Evolutionary conservation across 2,329 filamentous ascomycete genomes (phyloP), one percentile per base, ranked within the genome.

Genomic region (Huntiella moniliformis): DNA sequence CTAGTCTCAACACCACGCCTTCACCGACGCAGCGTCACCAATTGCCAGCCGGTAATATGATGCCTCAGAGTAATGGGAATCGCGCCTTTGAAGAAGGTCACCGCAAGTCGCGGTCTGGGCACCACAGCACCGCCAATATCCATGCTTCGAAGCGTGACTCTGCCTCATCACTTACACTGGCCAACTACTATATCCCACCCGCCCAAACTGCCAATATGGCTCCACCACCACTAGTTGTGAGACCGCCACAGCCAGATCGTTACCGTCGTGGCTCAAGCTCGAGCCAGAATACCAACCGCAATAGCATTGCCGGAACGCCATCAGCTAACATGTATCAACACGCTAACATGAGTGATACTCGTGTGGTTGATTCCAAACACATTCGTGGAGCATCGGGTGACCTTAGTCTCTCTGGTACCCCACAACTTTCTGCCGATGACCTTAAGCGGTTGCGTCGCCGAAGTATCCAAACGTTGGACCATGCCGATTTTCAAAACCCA

Each of bases 401-500:
- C n/a, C 18, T 35, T 5, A 11, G 33, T 35, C 10, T 38, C 34
- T 28, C 38, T 36, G 17, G 28, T 17, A 11, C 44, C 18, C 22
- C 38, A 18, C 28, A 39, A 18, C 5, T 43, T n/a, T 38, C 46
- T 34, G 13, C 42, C 17, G 44, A 52, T n/a, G 42, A 88, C 22
- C 73, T 77, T 7, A 85, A 81, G 61, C 73, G 83, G 56, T 81
- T 86, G 61, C 73, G 86, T 54, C 76, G 86, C 57, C 77, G 86
- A 53, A 95, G 86, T 62, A 73, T 92, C 64, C 83, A 83, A 53
- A 79, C 75, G 13, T 61, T 71, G 50, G 68, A 74, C 59, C 61
- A 63, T 55, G 53, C 62, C 53, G 62, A 67, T 50, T 63, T 63
- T 53, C 57, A 60, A 46, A 61, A 46, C 11, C 33, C 38, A 4